Evolutionary conservation across 345 rosid species (phyloP).

Genomic region (Ceriops decandra): DNA sequence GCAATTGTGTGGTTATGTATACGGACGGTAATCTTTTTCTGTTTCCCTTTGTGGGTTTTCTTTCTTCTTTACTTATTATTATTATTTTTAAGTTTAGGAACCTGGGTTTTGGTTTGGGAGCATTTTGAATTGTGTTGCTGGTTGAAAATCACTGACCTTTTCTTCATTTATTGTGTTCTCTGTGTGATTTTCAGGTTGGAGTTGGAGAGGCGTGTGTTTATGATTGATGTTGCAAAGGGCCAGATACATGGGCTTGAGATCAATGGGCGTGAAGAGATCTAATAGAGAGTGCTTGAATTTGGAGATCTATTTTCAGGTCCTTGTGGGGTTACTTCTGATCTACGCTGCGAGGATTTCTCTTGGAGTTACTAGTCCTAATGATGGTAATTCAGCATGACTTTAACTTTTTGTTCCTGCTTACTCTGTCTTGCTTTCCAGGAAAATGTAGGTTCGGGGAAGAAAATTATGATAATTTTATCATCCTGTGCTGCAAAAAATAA

Average conservation of each 20-base stretch:
- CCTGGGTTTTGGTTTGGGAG: not conserved
- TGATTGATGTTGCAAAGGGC: conserved; percentile 30
- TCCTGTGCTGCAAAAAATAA: not conserved
- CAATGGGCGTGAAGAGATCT: conserved; percentile 64
- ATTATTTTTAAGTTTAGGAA: conserved; percentile 10
- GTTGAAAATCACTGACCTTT: conserved; percentile 15
- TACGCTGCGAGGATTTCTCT: conserved; percentile 46
- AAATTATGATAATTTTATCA: not conserved
- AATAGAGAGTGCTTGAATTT: conserved; percentile 26
- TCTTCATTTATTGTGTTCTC: conserved; percentile 10
- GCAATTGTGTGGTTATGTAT: too few relatives aligned
- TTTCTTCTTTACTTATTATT: conserved; percentile 2
- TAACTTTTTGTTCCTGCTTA: not conserved
- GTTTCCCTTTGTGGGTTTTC: conserved; percentile 11
- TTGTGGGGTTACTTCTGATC: conserved; percentile 54
- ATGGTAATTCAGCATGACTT: conserved; percentile 48
- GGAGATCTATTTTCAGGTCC: conserved; percentile 44
- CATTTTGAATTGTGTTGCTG: conserved; percentile 3
- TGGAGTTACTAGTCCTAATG: conserved; percentile 63
- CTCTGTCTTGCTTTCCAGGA: not conserved
- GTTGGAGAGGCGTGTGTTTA: conserved; percentile 33
- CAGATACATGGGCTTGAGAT: conserved; percentile 25
- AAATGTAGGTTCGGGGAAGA: conserved; percentile 3
- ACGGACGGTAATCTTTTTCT: not conserved
- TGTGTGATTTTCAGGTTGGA: conserved; percentile 37